Evolutionary conservation across 2,329 filamentous ascomycete genomes (phyloP).

Genomic region (Aspergillus chevalieri): DNA sequence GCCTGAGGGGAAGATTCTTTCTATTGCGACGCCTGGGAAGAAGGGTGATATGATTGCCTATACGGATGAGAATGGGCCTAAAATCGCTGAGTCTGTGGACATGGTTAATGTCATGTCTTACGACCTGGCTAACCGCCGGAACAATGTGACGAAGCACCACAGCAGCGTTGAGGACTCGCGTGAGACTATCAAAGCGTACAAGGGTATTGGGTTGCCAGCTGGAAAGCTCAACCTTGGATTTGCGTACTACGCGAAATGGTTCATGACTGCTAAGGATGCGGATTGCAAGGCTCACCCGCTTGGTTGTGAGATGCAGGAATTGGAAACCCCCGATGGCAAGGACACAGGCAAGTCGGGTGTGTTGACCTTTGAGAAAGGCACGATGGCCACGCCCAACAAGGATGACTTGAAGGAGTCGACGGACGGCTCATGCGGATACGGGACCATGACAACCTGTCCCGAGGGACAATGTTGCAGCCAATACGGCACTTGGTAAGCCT

Average conservation of each 20-base stretch:
- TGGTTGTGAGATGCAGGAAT: conserved; percentile 53
- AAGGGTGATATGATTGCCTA: conserved; percentile 64
- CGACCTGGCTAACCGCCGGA: conserved; percentile 65
- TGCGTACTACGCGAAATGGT: conserved; percentile 65
- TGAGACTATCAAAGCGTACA: conserved; percentile 53
- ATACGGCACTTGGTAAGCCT: conserved; percentile 31
- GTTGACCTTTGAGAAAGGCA: conserved; percentile 44
- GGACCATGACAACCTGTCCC: conserved; percentile 23
- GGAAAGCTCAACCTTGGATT: conserved; percentile 60
- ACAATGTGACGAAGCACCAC: conserved; percentile 59
- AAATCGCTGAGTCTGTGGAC: conserved; percentile 56
- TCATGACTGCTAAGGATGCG: conserved; percentile 47
- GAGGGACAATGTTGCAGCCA: conserved; percentile 29
- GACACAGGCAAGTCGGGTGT: conserved; percentile 51
- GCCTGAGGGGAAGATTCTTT: conserved; percentile 54
- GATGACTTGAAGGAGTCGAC: conserved; percentile 18
- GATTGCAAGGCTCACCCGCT: conserved; percentile 45
- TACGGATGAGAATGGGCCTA: conserved; percentile 49
- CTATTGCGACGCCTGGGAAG: conserved; percentile 61
- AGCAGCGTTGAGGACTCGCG: conserved; percentile 54
- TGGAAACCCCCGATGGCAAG: conserved; percentile 56
- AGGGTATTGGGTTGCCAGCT: conserved; percentile 50
- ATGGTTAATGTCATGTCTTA: conserved; percentile 68
- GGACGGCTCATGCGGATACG: conserved; percentile 30
- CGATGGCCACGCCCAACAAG: conserved; percentile 16